A percentile compares a stretch with the other conserved stretches of the same genome.
These are phyloP conservation scores for Metarhizium humberi DNA, from an alignment of 2,329 filamentous ascomycete species.

Conservation along the genomic window DNA sequence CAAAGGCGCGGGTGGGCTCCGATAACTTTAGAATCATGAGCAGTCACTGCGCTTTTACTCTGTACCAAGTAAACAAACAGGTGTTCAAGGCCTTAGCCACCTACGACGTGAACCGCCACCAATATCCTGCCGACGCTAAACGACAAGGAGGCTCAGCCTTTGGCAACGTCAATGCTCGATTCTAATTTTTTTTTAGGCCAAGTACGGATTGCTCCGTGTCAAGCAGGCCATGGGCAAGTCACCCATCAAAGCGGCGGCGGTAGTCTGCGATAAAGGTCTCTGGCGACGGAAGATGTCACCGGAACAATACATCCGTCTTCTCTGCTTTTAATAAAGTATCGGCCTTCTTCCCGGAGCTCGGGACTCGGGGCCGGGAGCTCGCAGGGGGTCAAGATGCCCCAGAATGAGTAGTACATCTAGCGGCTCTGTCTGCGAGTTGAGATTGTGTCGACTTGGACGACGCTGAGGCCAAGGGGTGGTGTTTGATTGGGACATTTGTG, in stretches of 20 bases:
- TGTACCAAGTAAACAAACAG: background rate
- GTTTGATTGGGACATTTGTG: background rate
- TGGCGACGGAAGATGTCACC: too few species aligned
- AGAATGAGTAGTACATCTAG: background rate
- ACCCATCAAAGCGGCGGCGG: too few species aligned
- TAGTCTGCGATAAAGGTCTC: too few species aligned
- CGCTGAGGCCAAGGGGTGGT: background rate
- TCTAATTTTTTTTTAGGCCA: background rate
- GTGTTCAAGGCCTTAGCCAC: background rate
- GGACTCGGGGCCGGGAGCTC: background rate
- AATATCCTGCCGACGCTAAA: too few species aligned
- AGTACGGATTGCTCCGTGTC: background rate
- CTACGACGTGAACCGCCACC: background rate
- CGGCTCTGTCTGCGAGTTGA: constrained; percentile 4
- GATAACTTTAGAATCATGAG: background rate
- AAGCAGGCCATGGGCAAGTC: too few species aligned
- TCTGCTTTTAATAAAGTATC: background rate
- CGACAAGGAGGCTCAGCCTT: background rate
- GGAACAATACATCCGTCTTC: too few species aligned
- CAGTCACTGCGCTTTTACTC: background rate
- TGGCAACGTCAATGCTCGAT: background rate
- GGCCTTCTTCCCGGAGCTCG: background rate
- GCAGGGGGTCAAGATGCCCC: background rate
- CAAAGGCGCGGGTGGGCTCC: background rate
- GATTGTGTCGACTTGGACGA: constrained; percentile 1